phyloP scores from a whole-genome alignment of 2,329 filamentous ascomycete genomes.

The Trichoderma sp. region DNA sequence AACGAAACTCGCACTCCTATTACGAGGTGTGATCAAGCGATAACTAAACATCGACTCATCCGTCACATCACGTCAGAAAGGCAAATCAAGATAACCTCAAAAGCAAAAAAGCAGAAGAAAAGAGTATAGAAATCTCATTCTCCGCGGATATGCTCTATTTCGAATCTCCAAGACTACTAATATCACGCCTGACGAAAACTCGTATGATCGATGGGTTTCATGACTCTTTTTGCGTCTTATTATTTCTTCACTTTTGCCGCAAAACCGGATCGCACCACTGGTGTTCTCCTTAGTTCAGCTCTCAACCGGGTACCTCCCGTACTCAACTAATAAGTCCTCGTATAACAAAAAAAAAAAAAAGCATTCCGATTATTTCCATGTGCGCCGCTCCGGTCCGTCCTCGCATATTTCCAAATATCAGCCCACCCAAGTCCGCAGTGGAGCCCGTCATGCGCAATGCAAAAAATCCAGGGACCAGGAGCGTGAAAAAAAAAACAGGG shows the following conservation, averaged over 20 bases:
- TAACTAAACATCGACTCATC: not conserved
- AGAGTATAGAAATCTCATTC: not conserved
- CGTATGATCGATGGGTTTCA: not conserved
- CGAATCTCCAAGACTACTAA: not conserved
- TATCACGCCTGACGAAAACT: not conserved
- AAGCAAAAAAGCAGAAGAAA: not conserved
- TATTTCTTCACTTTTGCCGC: not conserved
- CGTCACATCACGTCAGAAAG: not conserved
- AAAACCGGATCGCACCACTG: not conserved
- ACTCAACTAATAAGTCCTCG: not conserved
- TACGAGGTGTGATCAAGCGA: not conserved
- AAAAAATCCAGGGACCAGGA: not conserved
- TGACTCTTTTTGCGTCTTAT: not conserved
- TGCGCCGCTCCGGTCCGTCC: not conserved
- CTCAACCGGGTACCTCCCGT: not conserved
- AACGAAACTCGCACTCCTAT: not conserved
- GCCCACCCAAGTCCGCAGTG: not conserved
- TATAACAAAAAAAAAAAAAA: not conserved
- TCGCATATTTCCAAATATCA: not conserved
- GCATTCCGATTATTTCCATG: not conserved
- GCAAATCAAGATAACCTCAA: not conserved
- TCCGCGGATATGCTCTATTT: not conserved
- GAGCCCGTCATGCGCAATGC: not conserved
- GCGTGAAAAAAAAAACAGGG: not conserved
- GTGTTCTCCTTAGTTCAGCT: not conserved